Base-by-base conservation (phyloP, 2,329 filamentous ascomycete species). In the Chrysoporthe cubensis region DNA sequence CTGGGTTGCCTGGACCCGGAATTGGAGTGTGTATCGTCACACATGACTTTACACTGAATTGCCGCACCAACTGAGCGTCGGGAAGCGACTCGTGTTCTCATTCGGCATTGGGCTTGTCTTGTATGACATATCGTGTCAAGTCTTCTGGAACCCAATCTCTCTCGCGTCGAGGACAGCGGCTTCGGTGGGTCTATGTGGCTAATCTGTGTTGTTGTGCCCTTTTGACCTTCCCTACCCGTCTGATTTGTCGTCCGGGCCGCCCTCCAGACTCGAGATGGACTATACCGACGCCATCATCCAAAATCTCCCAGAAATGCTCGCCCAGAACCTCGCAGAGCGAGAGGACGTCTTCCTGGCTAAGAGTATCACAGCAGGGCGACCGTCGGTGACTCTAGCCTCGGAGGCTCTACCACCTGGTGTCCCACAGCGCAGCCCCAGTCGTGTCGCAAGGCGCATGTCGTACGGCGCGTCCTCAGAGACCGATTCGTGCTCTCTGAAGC, bases 251-350 rank as follows among this genome's bases (percentile, higher is more conserved):
- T 52, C 62, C 60, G 18, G 34, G 43, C 58, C 11, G 48, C 52
- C 32, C 43, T 9, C 18, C 21, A 48, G 40, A 57, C 40, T 44
- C 59, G 56, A 14, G 58, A 70, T 70, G 66, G 59, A 52, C 54
- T 52, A 32, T 21, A 37, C 43, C 34, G 21, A 66, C 21, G 34
- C 52, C 18, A 77, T 75, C 72, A 77, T 77, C 62, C 81, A 81
- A 73, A 88, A 83, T 75, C 77, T 88, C 21, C 84, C 86, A 2
- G 87, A 88, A 75, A 72, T 87, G 50, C 77, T 88, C n/a, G 86
- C 81, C 7, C 80, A 79, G 68, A 85, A 88, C 70, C 77, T 88
- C 58, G 83, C 86, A 72, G 73, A 79, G 32, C 86, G 83, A 21
- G 78, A 78, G 62, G 76, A 78, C 11, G 73, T 85, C 37, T 88